These are phyloP conservation scores for Sonneratia caseolaris DNA, from an alignment of 345 rosid genomes.

Conservation along the genomic window DNA sequence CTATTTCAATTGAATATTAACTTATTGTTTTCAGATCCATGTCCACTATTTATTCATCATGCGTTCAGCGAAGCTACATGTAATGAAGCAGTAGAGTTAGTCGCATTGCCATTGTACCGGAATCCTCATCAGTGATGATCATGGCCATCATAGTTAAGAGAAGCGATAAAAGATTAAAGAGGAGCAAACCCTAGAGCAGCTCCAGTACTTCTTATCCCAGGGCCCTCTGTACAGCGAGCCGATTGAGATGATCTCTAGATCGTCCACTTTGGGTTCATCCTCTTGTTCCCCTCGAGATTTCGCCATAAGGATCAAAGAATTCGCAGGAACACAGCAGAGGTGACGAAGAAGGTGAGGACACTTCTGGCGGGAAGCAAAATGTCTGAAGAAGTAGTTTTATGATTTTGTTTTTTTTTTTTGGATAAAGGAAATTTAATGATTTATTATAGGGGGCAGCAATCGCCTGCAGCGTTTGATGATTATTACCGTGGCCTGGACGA, in stretches of 20 bases:
- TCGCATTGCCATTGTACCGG: neutral
- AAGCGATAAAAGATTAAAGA: neutral
- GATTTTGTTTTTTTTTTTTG: no score
- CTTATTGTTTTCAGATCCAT: neutral
- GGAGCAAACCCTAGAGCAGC: constrained; percentile 80
- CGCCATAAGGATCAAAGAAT: constrained; percentile 24
- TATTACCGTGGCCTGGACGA: neutral
- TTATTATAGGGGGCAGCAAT: neutral
- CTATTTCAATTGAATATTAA: neutral
- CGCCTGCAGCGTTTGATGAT: no score
- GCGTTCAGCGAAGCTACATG: neutral
- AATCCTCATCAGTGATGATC: neutral
- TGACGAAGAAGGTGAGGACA: no score
- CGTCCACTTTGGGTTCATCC: constrained; percentile 30
- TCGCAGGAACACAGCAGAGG: neutral
- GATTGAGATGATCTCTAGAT: constrained; percentile 61
- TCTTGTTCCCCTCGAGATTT: constrained; percentile 22
- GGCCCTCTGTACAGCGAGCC: constrained; percentile 66
- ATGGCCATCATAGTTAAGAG: neutral
- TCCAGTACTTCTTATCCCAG: constrained; percentile 93
- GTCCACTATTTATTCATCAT: neutral
- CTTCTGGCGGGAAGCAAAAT: no score
- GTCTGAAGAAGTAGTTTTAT: no score
- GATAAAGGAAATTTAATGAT: no score
- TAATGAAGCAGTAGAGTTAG: neutral